Evolutionary conservation across 495 filamentous ascomycete species (phyloP).

Genomic region (Neurospora hispaniola): DNA sequence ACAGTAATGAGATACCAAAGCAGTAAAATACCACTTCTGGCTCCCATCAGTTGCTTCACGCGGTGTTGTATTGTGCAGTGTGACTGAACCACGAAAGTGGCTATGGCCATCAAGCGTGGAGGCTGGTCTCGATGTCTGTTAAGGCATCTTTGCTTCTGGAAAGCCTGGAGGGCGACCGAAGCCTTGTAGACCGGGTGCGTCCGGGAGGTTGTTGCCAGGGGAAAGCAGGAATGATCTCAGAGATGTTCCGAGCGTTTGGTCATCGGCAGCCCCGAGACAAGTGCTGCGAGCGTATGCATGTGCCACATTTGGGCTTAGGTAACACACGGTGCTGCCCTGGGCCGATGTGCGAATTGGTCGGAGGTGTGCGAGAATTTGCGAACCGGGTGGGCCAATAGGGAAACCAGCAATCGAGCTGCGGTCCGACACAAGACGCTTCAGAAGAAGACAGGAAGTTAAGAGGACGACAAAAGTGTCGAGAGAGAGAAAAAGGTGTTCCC

Average conservation of each 20-base stretch:
- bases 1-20: background rate
- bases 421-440: background rate
- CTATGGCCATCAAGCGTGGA: background rate
- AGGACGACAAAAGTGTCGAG: background rate
- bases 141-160: background rate
- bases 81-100: background rate
- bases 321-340: background rate
- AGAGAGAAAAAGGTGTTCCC: background rate
- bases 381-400: background rate
- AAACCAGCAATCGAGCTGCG: background rate
- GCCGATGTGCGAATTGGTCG: background rate
- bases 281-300: background rate
- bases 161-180: background rate
- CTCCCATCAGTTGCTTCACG: background rate
- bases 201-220: background rate
- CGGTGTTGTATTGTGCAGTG: background rate
- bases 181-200: background rate
- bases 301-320: background rate
- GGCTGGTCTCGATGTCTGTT: background rate
- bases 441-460: background rate
- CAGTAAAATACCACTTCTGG: background rate
- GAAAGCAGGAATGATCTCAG: background rate
- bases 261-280: background rate
- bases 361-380: background rate
- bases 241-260: background rate